Evolutionary conservation across 2,329 filamentous ascomycete genomes (phyloP), one percentile per base, ranked within the genome.

Genomic region (Cercospora nicotianae): DNA sequence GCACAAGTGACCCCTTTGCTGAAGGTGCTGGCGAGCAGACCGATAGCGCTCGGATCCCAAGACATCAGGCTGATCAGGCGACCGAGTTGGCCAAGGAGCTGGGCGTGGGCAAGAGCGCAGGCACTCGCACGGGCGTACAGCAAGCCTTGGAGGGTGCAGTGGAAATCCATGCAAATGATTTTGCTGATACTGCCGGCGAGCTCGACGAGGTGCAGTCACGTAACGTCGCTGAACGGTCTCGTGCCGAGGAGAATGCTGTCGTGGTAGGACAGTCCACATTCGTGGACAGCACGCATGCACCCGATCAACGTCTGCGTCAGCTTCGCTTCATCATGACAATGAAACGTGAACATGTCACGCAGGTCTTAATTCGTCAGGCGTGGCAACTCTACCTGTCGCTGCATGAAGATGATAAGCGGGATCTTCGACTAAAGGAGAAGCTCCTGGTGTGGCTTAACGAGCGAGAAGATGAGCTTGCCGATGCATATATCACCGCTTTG

Each of bases 381-480:
- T 81, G 80, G 78, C 72, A 75, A n/a, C 68, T 82, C 6, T 82
- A 81, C 68, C 65, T 72, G 12, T 70, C 72, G 10, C 72, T 81
- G 5, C 63, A 72, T 0, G 68, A 75, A 3, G 62, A 63, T 3
- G 68, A 70, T 16, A 71, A 69, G 39, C 58, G 67, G 7, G 73
- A 75, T 59, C 10, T 70, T 16, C 65, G 69, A 9, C 63, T 77
- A 18, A 75, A 74, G 62, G 64, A 68, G 26, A 70, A 72, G 58
- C 63, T 77, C n/a, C 57, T 77, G n/a, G 45, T 62, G 20, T 77
- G 74, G 72, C 69, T 77, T 13, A 68, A 70, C 10, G 48, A 48
- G 18, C 60, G 66, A 12, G 45, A 63, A 3, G 67, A 69, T 57
- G 66, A 70, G 12, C 59, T 70, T 30, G 73, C 72, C 1, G 67